Base-by-base conservation (phyloP, 805 yeast genomes). In the Yueomyces sp. region DNA sequence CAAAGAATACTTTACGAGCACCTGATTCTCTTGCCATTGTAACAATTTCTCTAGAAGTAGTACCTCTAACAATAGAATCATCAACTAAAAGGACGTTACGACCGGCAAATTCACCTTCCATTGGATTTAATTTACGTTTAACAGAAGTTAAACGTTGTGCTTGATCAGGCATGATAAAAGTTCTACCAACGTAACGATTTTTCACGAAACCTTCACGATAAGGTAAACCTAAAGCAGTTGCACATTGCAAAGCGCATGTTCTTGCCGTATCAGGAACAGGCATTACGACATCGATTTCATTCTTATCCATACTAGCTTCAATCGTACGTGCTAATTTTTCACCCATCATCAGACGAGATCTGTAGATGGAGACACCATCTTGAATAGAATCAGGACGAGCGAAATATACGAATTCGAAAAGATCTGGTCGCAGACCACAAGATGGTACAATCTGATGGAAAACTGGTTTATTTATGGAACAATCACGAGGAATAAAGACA, bases 11-110 rank as follows among this genome's bases (percentile, higher is more conserved):
- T 54, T 79, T 81, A 48, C 76, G 79, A 39, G 98, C 98, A 46
- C 98, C 98, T 4, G 97, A 95, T 63, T 92, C 98, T 54, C 83
- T 76, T n/a, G 98, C 98, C 98, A 92, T 92, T 52, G 79, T 82
- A 33, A 92, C 94, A 51, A 92, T 92, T 67, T 92, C 98, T 62
- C 77, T 83, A 5, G 96, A 87, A 3, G 98, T 92, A 26, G 98
- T 92, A 49, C 98, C 98, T 62, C 98, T 79, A 7, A 92, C 98
- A 51, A 92, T 90, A 29, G 96, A 86, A 64, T 92, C 98, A 64
- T 92, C 98, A 39, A 92, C 96, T 43, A 92, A 73, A 49, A 92
- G 69, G 27, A 92, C 97, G 48, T 79, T 79, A 55, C 86, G 77
- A 49, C 77, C 92, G 50, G 75, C 73, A 62, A 92, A 92, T 66